These are phyloP conservation scores for Paraleonurus japonicus DNA, from an alignment of 257 asterid genomes.

Conservation along the genomic window DNA sequence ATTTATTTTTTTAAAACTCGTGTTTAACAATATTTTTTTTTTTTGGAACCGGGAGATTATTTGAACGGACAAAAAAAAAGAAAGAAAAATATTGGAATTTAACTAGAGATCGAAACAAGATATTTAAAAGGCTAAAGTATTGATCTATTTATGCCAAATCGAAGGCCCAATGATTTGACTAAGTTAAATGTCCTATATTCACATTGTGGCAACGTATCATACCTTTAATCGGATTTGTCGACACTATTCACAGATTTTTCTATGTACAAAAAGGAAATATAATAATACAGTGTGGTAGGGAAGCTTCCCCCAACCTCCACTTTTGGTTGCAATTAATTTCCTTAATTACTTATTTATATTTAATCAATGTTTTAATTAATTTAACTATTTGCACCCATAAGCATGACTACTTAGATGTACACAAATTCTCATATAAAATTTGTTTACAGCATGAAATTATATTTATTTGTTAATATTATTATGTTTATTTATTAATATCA, in stretches of 20 bases:
- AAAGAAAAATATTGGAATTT: background rate
- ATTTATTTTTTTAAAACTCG: no score
- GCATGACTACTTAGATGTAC: background rate
- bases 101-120: constrained; percentile 3
- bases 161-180: constrained; percentile 23
- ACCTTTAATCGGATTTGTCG: background rate
- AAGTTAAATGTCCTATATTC: constrained; percentile 20
- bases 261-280: background rate
- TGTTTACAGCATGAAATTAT: no score
- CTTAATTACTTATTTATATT: background rate
- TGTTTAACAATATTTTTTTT: no score
- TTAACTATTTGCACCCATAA: background rate
- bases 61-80: background rate
- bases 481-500: no score
- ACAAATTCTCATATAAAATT: no score
- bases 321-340: background rate
- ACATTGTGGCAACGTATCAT: constrained; percentile 8
- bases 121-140: constrained; percentile 4
- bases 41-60: no score
- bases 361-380: background rate
- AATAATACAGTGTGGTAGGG: background rate
- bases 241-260: background rate
- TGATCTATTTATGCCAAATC: constrained; percentile 8
- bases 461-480: no score
- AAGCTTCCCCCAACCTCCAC: background rate